Percentiles rank a stretch among this genome's conserved stretches.
Conservation (phyloP, 2,329 filamentous ascomycete genomes). For the Purpureocillium takamizusanense region DNA sequence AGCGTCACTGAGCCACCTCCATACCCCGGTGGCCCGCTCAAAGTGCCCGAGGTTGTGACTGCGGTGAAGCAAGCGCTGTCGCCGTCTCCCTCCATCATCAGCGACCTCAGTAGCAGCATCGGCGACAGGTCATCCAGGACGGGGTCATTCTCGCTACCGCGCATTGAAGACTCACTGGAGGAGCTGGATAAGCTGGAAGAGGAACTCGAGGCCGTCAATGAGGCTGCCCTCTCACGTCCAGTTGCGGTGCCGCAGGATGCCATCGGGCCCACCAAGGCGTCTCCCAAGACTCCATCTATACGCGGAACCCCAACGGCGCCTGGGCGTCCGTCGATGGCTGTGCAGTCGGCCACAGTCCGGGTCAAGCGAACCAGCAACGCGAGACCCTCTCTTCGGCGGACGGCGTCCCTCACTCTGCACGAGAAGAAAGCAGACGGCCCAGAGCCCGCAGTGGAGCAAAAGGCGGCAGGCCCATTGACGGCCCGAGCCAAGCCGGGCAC, state of each 20-base stretch:
- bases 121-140: slow-evolving; percentile 20
- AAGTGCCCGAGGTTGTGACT: slow-evolving; percentile 19
- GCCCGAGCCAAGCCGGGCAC: slow-evolving; percentile 11
- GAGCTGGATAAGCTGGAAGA: slow-evolving; percentile 54
- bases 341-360: slow-evolving; percentile 29
- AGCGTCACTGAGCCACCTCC: slow-evolving; percentile 11
- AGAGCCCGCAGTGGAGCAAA: slow-evolving; percentile 7
- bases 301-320: slow-evolving; percentile 1
- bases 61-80: slow-evolving; percentile 22
- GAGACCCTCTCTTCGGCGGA: slow-evolving; percentile 30
- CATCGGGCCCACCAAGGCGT: slow-evolving; percentile 2
- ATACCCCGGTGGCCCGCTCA: slow-evolving; percentile 15
- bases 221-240: slow-evolving; percentile 24
- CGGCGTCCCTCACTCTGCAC: slow-evolving; percentile 29
- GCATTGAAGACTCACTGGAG: slow-evolving; percentile 57
- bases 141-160: slow-evolving; percentile 27
- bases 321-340: slow-evolving; percentile 21
- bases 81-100: slow-evolving; percentile 19
- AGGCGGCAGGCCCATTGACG: slow-evolving; percentile 5
- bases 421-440: slow-evolving; percentile 13
- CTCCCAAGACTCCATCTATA: slow-evolving; percentile 9
- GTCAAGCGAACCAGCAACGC: slow-evolving; percentile 28
- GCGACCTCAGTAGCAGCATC: slow-evolving; percentile 23
- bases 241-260: slow-evolving; percentile 15
- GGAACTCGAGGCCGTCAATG: slow-evolving; percentile 44